Conservation (phyloP, 768 basidiomycete species). For the Vishniacozyma victoriae region DNA sequence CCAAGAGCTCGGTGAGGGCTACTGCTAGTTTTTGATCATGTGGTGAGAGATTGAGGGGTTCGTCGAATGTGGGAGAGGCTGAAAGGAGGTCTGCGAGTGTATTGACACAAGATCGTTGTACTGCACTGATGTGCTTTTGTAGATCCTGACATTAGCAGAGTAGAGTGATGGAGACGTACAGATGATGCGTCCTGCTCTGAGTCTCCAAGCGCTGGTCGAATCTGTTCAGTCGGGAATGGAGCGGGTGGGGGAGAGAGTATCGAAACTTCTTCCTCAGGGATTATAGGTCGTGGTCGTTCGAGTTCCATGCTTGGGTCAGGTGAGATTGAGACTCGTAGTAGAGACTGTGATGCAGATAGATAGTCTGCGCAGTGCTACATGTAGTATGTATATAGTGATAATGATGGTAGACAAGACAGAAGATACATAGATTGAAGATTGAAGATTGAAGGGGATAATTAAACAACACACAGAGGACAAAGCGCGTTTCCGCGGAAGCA, state of each 20-base stretch:
- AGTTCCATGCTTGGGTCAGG: no score
- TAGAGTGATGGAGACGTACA: background rate
- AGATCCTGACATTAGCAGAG: constrained; percentile 1
- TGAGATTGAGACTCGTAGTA: no score
- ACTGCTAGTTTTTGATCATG: constrained; percentile 16
- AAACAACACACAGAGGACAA: no score
- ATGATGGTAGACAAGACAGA: no score
- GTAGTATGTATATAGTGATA: no score
- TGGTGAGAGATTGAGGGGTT: background rate
- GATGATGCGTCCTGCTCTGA: background rate
- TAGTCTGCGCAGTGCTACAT: no score
- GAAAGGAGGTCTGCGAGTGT: constrained; percentile 21
- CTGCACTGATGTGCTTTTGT: constrained; percentile 5
- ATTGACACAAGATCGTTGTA: constrained; percentile 19
- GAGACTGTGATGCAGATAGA: no score
- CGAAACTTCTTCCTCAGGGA: constrained; percentile 5
- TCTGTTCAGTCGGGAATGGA: constrained; percentile 23
- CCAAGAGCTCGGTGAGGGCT: constrained; percentile 24
- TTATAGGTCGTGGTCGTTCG: no score
- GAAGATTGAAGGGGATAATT: no score
- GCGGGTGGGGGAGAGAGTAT: constrained; percentile 25
- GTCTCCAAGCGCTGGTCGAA: background rate
- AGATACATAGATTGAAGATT: no score
- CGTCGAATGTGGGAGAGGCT: background rate
- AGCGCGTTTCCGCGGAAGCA: no score